phyloP scores from a whole-genome alignment of 2,329 filamentous ascomycete species.

The Rhynchosporium secalis region DNA sequence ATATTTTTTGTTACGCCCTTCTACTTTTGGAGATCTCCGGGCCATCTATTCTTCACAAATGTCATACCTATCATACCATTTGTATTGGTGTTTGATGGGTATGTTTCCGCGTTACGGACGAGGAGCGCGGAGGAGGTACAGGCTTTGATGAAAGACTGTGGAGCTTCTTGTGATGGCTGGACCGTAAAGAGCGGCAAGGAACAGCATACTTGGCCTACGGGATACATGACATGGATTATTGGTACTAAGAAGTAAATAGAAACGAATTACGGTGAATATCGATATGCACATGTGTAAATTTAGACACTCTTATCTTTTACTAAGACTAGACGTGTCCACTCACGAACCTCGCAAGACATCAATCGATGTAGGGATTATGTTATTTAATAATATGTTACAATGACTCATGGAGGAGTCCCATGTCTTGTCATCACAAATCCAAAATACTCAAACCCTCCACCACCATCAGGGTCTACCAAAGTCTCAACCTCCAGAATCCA shows the following conservation, averaged over 20 bases:
- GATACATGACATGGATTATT: constrained; percentile 49
- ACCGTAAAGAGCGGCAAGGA: constrained; percentile 43
- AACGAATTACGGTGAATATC: background rate
- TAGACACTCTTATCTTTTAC: background rate
- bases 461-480: constrained; percentile 43
- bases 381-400: background rate
- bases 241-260: constrained; percentile 38
- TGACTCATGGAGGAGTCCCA: constrained; percentile 2
- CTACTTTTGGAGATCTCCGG: constrained; percentile 44
- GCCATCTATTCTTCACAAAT: constrained; percentile 63
- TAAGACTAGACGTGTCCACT: background rate
- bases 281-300: background rate
- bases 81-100: constrained; percentile 67
- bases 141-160: constrained; percentile 55
- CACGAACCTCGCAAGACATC: background rate
- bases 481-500: constrained; percentile 49
- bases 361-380: no score
- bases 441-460: constrained; percentile 51
- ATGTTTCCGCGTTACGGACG: constrained; percentile 66
- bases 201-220: constrained; percentile 49
- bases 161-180: constrained; percentile 46
- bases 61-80: constrained; percentile 66
- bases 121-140: constrained; percentile 66
- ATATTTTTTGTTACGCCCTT: constrained; percentile 54
- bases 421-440: constrained; percentile 44